phyloP scores from a whole-genome alignment of 2,329 filamentous ascomycete genomes.

The Fusarium secorum region DNA sequence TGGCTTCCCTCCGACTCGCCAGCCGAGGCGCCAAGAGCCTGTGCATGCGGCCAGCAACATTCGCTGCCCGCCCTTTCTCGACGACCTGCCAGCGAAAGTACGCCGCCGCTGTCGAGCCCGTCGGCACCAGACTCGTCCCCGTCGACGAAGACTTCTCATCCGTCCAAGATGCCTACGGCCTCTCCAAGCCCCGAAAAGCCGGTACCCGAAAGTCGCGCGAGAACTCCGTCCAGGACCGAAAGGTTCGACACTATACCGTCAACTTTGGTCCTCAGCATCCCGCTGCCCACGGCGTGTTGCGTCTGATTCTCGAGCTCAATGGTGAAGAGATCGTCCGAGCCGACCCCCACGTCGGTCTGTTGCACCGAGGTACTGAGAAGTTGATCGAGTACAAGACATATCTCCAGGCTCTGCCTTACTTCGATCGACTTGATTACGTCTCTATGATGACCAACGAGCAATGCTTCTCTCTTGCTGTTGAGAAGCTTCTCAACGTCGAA shows the following conservation, averaged over 20 bases:
- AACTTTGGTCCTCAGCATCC: constrained; percentile 99
- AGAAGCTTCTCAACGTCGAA: constrained; percentile 97
- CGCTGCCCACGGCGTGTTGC: constrained; percentile 96
- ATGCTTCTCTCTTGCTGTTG: constrained; percentile 92
- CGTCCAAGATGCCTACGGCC: constrained; percentile 58
- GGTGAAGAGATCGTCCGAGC: constrained; percentile 97
- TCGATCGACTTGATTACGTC: constrained; percentile 97
- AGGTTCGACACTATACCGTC: constrained; percentile 98
- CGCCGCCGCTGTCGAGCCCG: constrained; percentile 59
- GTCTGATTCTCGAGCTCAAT: constrained; percentile 95
- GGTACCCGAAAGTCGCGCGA: constrained; percentile 57
- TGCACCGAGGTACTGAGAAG: constrained; percentile 98
- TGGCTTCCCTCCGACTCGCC: constrained; percentile 79
- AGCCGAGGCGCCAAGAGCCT: constrained; percentile 74
- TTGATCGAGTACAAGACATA: constrained; percentile 99
- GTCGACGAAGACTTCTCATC: constrained; percentile 70
- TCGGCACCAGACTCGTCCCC: constrained; percentile 68
- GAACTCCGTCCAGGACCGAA: constrained; percentile 68
- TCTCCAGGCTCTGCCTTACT: constrained; percentile 96
- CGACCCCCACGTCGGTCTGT: constrained; percentile 94
- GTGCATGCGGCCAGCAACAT: constrained; percentile 59
- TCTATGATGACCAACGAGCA: constrained; percentile 99
- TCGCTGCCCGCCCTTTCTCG: constrained; percentile 68
- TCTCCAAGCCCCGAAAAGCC: constrained; percentile 53
- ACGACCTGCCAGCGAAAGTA: constrained; percentile 69